Percentiles rank a stretch among this genome's conserved stretches.
phyloP scores from a whole-genome alignment of 2,329 filamentous ascomycete species.

The Didymosphaeria variabile region DNA sequence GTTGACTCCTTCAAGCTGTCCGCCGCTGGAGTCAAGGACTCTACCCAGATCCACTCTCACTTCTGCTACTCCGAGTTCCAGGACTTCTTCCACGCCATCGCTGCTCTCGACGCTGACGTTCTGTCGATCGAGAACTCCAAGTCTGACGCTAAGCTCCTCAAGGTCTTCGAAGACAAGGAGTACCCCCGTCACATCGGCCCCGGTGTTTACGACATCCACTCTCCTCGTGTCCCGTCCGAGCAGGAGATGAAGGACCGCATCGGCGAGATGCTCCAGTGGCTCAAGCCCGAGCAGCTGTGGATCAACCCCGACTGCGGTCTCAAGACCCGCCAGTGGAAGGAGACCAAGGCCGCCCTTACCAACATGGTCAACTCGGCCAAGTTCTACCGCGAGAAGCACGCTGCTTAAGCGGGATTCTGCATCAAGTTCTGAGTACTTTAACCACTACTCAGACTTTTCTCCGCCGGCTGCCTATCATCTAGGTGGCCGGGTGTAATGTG shows the following conservation, averaged over 20 bases:
- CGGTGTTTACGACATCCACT: slow-evolving; percentile 99
- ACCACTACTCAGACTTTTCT: slow-evolving; percentile 23
- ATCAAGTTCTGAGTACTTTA: slow-evolving; percentile 16
- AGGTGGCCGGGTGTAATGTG: slow-evolving; percentile 48
- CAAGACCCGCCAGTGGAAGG: slow-evolving; percentile 98
- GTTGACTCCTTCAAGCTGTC: slow-evolving; percentile 98
- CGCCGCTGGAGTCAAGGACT: slow-evolving; percentile 90
- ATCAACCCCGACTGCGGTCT: slow-evolving; percentile 99
- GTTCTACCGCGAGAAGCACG: slow-evolving; percentile 90
- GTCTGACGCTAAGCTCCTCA: slow-evolving; percentile 98
- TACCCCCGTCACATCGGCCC: slow-evolving; percentile 99
- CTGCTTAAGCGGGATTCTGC: slow-evolving; percentile 59
- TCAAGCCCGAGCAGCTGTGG: slow-evolving; percentile 99
- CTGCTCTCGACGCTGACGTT: slow-evolving; percentile 96
- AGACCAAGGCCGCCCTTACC: slow-evolving; percentile 94
- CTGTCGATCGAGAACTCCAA: slow-evolving; percentile 99
- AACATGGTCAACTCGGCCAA: slow-evolving; percentile 99
- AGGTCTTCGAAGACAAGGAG: slow-evolving; percentile 96
- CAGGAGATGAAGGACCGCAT: slow-evolving; percentile 98
- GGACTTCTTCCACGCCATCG: slow-evolving; percentile 99
- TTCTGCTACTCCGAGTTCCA: slow-evolving; percentile 99
- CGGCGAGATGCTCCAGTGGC: slow-evolving; percentile 94
- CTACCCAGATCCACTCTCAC: slow-evolving; percentile 99
- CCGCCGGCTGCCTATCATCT: slow-evolving; percentile 42
- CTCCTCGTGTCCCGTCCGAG: slow-evolving; percentile 94